phyloP scores from a whole-genome alignment of 164 flowering plant genomes.

The grape (Vitis vinifera) region DNA sequence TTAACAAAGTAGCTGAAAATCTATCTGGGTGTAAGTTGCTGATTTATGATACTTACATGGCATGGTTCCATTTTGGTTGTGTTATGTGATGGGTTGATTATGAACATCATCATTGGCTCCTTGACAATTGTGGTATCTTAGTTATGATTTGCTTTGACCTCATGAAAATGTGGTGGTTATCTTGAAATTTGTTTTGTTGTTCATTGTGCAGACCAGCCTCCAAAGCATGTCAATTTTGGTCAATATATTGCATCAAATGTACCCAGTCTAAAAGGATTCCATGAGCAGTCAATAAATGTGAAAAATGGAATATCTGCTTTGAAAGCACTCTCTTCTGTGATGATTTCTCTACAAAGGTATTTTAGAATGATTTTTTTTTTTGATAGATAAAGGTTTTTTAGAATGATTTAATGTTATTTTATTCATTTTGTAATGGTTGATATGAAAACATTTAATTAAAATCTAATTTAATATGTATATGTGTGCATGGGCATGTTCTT shows the following conservation, averaged over 20 bases:
- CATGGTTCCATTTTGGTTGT: too few relatives aligned
- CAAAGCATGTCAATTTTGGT: constrained; percentile 67
- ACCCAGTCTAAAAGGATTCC: constrained; percentile 69
- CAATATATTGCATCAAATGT: constrained; percentile 73
- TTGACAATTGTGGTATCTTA: too few relatives aligned
- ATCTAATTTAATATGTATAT: too few relatives aligned
- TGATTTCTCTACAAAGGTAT: constrained; percentile 83
- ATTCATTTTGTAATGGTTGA: neutral
- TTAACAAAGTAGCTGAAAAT: constrained; percentile 58
- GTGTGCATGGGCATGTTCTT: too few relatives aligned
- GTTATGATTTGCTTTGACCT: neutral
- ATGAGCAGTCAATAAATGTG: constrained; percentile 44
- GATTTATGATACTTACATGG: neutral
- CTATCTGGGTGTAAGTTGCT: constrained; percentile 85
- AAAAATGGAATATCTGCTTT: constrained; percentile 58
- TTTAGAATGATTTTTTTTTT: neutral
- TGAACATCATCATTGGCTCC: neutral
- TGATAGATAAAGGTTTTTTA: constrained; percentile 48
- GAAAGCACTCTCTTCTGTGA: constrained; percentile 77
- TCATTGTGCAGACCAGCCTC: constrained; percentile 63
- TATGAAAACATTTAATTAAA: neutral
- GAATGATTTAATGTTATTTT: neutral
- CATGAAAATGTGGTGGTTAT: too few relatives aligned
- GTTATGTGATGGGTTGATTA: too few relatives aligned
- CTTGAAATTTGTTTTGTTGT: constrained; percentile 1